phyloP scores from a whole-genome alignment of 2,329 filamentous ascomycete species.

The Camptophora hylomeconis region DNA sequence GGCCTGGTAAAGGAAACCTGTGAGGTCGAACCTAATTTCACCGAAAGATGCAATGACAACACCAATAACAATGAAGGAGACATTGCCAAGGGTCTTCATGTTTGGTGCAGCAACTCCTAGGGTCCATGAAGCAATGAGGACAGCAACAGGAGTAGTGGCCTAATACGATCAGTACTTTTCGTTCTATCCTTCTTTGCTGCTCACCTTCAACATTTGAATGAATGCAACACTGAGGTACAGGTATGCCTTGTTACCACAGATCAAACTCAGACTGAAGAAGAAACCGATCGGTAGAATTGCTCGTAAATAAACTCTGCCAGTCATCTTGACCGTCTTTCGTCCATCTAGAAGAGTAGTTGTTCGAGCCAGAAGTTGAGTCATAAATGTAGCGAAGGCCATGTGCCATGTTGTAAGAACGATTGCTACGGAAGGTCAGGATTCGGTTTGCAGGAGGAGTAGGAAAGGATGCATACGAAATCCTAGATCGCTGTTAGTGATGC shows the following conservation, averaged over 20 bases:
- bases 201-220: slow-evolving; percentile 97
- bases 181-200: slow-evolving; percentile 23
- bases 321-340: slow-evolving; percentile 95
- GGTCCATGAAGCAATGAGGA: slow-evolving; percentile 77
- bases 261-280: slow-evolving; percentile 92
- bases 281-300: slow-evolving; percentile 90
- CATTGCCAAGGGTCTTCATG: slow-evolving; percentile 77
- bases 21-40: slow-evolving; percentile 72
- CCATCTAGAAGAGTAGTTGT: slow-evolving; percentile 85
- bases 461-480: slow-evolving; percentile 32
- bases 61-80: slow-evolving; percentile 87
- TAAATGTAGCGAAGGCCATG: slow-evolving; percentile 78
- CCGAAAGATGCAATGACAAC: slow-evolving; percentile 89
- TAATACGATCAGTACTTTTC: slow-evolving; percentile 23
- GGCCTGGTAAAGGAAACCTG: slow-evolving; percentile 50
- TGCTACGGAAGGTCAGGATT: slow-evolving; percentile 20
- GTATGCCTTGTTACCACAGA: slow-evolving; percentile 92
- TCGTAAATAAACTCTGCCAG: slow-evolving; percentile 77
- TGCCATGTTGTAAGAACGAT: slow-evolving; percentile 88
- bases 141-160: slow-evolving; percentile 90
- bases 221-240: slow-evolving; percentile 91
- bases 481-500: slow-evolving; percentile 12
- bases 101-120: slow-evolving; percentile 76
- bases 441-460: neutral
- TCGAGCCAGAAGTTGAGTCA: slow-evolving; percentile 85